Percentiles rank a stretch among this genome's conserved stretches.
Evolutionary conservation across 2,329 filamentous ascomycete genomes (phyloP).

Genomic region (Thermoascus crustaceus): DNA sequence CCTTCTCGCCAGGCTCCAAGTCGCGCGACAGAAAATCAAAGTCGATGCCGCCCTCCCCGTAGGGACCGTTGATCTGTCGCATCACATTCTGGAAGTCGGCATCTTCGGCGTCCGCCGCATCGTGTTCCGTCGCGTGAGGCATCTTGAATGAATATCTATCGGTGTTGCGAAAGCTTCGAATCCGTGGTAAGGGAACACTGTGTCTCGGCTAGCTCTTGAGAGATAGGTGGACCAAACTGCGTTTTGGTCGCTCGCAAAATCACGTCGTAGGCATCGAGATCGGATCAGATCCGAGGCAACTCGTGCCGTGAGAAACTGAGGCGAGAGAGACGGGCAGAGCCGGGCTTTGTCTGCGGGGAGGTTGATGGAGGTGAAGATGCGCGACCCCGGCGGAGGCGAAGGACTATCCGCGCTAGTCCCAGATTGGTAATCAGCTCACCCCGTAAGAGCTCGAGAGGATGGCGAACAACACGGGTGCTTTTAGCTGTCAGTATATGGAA

Average conservation of each 20-base stretch:
- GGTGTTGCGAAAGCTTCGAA: background rate
- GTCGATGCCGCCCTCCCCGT: constrained; percentile 21
- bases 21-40: constrained; percentile 35
- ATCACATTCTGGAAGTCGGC: constrained; percentile 35
- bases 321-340: constrained; percentile 5
- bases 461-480: background rate
- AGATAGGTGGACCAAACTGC: background rate
- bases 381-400: background rate
- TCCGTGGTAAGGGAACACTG: background rate
- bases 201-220: too few relatives aligned
- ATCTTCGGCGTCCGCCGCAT: constrained; percentile 24
- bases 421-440: constrained; percentile 19
- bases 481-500: background rate
- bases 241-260: background rate
- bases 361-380: constrained; percentile 1
- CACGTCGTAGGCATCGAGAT: constrained; percentile 7
- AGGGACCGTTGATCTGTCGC: constrained; percentile 33
- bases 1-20: constrained; percentile 59
- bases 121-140: constrained; percentile 31
- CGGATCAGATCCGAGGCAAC: constrained; percentile 3
- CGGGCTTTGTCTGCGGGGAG: constrained; percentile 4
- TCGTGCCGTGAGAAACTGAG: background rate
- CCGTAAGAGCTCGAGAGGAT: background rate
- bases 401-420: constrained; percentile 15
- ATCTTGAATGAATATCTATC: constrained; percentile 18